These are phyloP conservation scores for Priceomyces carsonii DNA, from an alignment of 805 yeast genomes.

Conservation along the genomic window DNA sequence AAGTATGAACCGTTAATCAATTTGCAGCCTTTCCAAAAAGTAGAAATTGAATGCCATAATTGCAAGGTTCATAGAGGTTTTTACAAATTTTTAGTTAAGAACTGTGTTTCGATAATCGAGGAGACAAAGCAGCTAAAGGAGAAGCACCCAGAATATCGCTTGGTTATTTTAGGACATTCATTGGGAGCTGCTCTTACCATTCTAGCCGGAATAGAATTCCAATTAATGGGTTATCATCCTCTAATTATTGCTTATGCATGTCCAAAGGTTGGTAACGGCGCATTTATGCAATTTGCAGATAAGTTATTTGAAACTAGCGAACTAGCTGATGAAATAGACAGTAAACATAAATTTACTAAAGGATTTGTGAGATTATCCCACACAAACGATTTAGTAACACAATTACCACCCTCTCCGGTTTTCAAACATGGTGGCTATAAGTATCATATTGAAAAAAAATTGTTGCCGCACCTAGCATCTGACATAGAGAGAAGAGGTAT, in stretches of 20 bases:
- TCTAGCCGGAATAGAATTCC: conserved; percentile 62
- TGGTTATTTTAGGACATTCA: conserved; percentile 71
- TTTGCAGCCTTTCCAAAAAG: conserved; percentile 1
- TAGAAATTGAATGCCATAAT: conserved; percentile 37
- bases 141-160: conserved; percentile 46
- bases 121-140: conserved; percentile 32
- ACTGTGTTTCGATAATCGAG: conserved; percentile 38
- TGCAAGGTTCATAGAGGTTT: conserved; percentile 72
- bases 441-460: conserved; percentile 41
- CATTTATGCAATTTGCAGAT: conserved; percentile 55
- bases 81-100: conserved; percentile 43
- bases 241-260: conserved; percentile 60
- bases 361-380: conserved; percentile 61
- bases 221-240: conserved; percentile 54
- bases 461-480: conserved; percentile 36
- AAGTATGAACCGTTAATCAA: conserved; percentile 44
- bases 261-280: conserved; percentile 62
- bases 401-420: conserved; percentile 53
- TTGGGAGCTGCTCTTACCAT: conserved; percentile 72
- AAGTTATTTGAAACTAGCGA: conserved; percentile 40
- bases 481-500: conserved; percentile 16
- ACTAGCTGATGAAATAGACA: conserved; percentile 20
- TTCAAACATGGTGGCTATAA: conserved; percentile 53
- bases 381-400: conserved; percentile 58
- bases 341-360: conserved; percentile 21